These are phyloP conservation scores for Fusarium tupiense DNA, from an alignment of 2,329 filamentous ascomycete species.

Conservation along the genomic window DNA sequence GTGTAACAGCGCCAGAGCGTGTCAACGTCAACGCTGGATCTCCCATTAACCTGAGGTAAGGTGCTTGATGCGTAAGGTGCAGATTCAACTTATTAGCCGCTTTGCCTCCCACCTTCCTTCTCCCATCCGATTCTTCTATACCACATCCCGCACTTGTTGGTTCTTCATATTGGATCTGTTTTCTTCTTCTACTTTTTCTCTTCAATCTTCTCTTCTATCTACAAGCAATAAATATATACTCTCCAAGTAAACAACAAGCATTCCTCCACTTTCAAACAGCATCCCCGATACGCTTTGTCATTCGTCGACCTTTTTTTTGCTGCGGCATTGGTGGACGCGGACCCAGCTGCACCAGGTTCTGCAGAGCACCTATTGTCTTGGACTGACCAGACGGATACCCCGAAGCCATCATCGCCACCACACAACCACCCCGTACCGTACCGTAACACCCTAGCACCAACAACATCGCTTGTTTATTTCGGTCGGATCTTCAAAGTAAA, in stretches of 20 bases:
- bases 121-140: conserved; percentile 24
- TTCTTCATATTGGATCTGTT: background rate
- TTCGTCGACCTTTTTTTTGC: conserved; percentile 28
- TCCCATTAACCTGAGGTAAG: conserved; percentile 7
- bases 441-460: conserved; percentile 35
- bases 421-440: conserved; percentile 35
- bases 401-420: conserved; percentile 44
- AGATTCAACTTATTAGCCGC: conserved; percentile 19
- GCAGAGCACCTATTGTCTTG: conserved; percentile 23
- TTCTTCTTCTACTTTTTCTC: background rate
- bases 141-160: conserved; percentile 20
- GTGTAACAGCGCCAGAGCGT: conserved; percentile 16
- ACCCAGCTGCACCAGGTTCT: conserved; percentile 40
- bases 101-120: conserved; percentile 17
- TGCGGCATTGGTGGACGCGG: conserved; percentile 34
- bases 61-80: conserved; percentile 6
- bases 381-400: conserved; percentile 36
- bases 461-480: conserved; percentile 24
- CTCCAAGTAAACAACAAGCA: conserved; percentile 2
- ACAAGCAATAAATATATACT: background rate
- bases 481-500: background rate
- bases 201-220: background rate
- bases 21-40: conserved; percentile 28
- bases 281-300: conserved; percentile 31
- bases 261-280: conserved; percentile 17